Conservation (phyloP, 441 rosid species). For the Eruca vesicaria region DNA sequence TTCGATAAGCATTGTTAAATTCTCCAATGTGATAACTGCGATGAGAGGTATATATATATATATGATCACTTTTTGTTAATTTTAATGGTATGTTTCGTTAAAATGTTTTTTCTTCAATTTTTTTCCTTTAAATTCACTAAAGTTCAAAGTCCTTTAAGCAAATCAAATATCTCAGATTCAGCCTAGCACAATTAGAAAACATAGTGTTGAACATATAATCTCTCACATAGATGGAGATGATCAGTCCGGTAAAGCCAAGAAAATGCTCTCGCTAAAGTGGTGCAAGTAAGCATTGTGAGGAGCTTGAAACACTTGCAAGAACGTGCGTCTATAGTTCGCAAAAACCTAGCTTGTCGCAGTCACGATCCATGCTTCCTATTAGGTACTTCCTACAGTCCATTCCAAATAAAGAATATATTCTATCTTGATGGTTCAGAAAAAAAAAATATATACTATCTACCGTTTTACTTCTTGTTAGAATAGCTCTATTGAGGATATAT, state of each 20-base stretch:
- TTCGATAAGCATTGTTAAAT: background rate
- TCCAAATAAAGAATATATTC: background rate
- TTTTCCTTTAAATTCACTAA: background rate
- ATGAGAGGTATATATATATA: background rate
- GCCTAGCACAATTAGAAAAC: background rate
- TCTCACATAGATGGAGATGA: background rate
- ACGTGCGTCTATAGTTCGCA: background rate
- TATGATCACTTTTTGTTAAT: background rate
- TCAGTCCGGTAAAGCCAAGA: background rate
- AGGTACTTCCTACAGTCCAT: background rate
- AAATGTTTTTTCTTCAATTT: background rate
- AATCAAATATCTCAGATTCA: background rate
- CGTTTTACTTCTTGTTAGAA: too few species aligned
- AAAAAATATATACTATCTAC: too few species aligned
- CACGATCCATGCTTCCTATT: background rate
- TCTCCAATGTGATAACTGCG: background rate
- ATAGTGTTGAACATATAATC: background rate
- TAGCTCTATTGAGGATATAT: too few species aligned
- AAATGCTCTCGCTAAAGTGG: background rate
- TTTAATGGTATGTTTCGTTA: background rate
- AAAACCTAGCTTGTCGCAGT: background rate
- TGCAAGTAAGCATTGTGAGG: background rate
- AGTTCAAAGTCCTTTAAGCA: background rate
- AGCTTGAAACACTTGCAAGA: background rate
- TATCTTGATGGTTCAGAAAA: too few species aligned